Evolutionary conservation across 2,329 filamentous ascomycete genomes (phyloP).

Genomic region (Paracoccidioides lutzii): DNA sequence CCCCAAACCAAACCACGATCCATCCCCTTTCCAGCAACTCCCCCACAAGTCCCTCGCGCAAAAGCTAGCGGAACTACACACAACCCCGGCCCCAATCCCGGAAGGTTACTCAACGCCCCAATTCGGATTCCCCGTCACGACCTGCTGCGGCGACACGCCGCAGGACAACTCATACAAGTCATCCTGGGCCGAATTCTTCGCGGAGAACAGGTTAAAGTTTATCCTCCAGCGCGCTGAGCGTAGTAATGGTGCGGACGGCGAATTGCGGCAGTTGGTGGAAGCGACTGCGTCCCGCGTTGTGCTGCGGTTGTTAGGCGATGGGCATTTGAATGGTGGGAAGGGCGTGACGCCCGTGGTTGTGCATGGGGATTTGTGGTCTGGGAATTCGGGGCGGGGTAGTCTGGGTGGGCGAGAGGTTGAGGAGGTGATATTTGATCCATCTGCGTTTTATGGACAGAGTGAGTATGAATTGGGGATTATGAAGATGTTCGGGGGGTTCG

Average conservation of each 20-base stretch:
- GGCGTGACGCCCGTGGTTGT: constrained; percentile 64
- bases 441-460: constrained; percentile 67
- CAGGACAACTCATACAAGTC: constrained; percentile 64
- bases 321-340: constrained; percentile 45
- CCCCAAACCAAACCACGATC: not conserved
- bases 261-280: constrained; percentile 53
- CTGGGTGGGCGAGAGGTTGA: constrained; percentile 41
- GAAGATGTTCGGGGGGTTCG: constrained; percentile 91
- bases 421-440: constrained; percentile 72
- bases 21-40: constrained; percentile 27
- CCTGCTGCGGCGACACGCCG: constrained; percentile 72
- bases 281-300: constrained; percentile 52
- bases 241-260: constrained; percentile 51
- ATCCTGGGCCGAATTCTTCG: constrained; percentile 79
- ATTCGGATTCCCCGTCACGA: constrained; percentile 76
- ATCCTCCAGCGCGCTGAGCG: constrained; percentile 47
- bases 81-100: constrained; percentile 50
- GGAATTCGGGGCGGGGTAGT: constrained; percentile 47
- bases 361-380: constrained; percentile 90
- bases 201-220: constrained; percentile 55
- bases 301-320: constrained; percentile 59
- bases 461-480: constrained; percentile 92
- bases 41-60: constrained; percentile 50
- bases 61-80: constrained; percentile 69
- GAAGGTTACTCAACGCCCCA: constrained; percentile 45